Conservation (phyloP, 768 basidiomycete genomes). For the Panellus pusillus region DNA sequence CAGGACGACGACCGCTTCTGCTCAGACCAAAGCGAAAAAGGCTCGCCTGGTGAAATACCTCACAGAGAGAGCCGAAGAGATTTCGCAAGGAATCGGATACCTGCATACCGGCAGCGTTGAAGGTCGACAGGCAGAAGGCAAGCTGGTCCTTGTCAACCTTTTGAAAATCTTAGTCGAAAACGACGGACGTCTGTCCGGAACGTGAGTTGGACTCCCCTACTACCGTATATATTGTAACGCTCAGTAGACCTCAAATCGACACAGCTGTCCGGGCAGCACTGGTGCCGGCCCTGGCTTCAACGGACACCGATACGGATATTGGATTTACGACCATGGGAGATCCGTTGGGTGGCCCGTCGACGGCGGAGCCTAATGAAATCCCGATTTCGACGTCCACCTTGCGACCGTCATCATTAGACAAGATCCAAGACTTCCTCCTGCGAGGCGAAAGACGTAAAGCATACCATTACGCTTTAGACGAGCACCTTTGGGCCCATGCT, state of each 20-base stretch:
- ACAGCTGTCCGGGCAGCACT: constrained; percentile 72
- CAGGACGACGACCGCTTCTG: constrained; percentile 55
- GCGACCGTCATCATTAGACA: constrained; percentile 64
- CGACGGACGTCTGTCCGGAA: constrained; percentile 84
- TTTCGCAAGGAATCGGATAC: constrained; percentile 76
- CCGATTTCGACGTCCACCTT: constrained; percentile 62
- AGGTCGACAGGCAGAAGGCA: constrained; percentile 68
- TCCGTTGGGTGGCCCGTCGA: constrained; percentile 21
- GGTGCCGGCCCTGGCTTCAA: constrained; percentile 52
- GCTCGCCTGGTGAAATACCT: constrained; percentile 76
- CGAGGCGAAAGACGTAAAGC: constrained; percentile 86
- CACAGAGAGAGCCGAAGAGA: constrained; percentile 70
- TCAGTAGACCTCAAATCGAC: constrained; percentile 61
- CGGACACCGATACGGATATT: constrained; percentile 23
- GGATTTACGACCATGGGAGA: constrained; percentile 35
- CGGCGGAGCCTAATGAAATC: constrained; percentile 40
- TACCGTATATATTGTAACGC: constrained; percentile 3
- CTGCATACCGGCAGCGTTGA: constrained; percentile 51
- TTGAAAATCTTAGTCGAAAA: constrained; percentile 83
- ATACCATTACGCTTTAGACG: constrained; percentile 83
- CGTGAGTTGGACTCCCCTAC: constrained; percentile 49
- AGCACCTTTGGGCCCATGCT: constrained; percentile 94
- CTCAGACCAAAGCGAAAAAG: constrained; percentile 83
- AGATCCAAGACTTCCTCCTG: constrained; percentile 76
- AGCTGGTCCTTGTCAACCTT: constrained; percentile 69